phyloP scores from a whole-genome alignment of 2,329 filamentous ascomycete genomes.

The Cladosporium velox region DNA sequence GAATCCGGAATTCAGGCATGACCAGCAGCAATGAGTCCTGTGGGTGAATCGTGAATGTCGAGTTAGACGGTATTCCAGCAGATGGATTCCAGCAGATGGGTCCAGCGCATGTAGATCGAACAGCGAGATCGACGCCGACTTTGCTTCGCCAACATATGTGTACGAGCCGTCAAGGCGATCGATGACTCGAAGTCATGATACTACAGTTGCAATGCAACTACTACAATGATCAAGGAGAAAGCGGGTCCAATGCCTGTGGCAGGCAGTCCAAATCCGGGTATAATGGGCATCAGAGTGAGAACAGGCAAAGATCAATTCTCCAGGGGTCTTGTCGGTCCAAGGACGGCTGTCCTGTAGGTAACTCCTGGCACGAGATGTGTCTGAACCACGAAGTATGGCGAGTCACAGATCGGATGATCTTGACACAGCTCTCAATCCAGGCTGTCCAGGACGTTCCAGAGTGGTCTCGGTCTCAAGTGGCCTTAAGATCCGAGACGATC shows the following conservation, averaged over 20 bases:
- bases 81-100: not conserved
- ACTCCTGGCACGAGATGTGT: not conserved
- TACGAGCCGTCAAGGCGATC: constrained; percentile 16
- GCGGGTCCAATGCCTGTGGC: constrained; percentile 6
- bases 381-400: not conserved
- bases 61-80: not conserved
- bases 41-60: not conserved
- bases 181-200: constrained; percentile 1
- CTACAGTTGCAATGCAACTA: constrained; percentile 19
- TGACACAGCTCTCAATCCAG: not conserved
- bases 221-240: constrained; percentile 12
- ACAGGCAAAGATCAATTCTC: not conserved
- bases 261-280: not conserved
- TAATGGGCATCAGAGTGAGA: not conserved
- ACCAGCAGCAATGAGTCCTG: not conserved
- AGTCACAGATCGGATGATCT: constrained; percentile 9
- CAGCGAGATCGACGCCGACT: constrained; percentile 6
- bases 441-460: not conserved
- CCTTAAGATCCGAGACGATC: not conserved
- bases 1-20: not conserved
- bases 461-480: not conserved
- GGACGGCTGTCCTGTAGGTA: not conserved
- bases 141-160: constrained; percentile 20
- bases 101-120: not conserved
- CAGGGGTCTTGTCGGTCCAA: not conserved